Conservation (phyloP, 495 filamentous ascomycete species). For the Aeminium ludgeri region DNA sequence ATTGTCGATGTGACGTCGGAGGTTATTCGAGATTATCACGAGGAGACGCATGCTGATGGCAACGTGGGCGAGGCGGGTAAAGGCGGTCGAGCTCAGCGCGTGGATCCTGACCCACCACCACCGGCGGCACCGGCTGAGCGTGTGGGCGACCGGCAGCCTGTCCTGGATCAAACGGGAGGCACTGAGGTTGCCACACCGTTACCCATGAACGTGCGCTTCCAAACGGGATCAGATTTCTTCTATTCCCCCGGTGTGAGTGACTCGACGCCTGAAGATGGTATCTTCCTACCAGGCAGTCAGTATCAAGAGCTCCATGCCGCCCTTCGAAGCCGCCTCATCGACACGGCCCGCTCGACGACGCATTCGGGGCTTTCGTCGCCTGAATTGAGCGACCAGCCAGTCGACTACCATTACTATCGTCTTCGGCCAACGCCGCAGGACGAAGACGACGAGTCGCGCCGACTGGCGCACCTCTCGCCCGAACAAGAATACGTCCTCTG, state of each 20-base stretch:
- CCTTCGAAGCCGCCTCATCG: slow-evolving; percentile 6
- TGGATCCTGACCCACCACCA: not conserved
- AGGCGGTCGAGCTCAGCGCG: not conserved
- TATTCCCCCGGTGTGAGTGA: slow-evolving; percentile 1
- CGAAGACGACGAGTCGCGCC: not conserved
- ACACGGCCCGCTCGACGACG: slow-evolving; percentile 9
- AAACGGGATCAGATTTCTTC: not conserved
- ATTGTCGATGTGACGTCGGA: slow-evolving; percentile 11
- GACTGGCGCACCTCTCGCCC: slow-evolving; percentile 1
- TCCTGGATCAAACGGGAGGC: no score
- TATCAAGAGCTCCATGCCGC: slow-evolving; percentile 11
- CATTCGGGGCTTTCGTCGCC: not conserved
- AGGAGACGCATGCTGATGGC: not conserved
- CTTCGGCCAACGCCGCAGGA: no score
- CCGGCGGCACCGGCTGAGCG: not conserved
- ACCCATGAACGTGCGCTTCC: not conserved
- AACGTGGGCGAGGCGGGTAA: not conserved
- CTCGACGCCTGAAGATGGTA: slow-evolving; percentile 6
- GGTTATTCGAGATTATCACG: slow-evolving; percentile 9
- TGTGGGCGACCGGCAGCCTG: no score
- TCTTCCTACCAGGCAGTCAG: slow-evolving; percentile 10
- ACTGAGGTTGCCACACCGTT: no score
- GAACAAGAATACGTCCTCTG: slow-evolving; percentile 8
- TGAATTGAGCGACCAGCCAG: not conserved
- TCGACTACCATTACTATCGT: no score